Percentiles rank a stretch among this genome's conserved stretches.
Conservation (phyloP, 176 grass and related monocot species). For the Saccharum officinarum region DNA sequence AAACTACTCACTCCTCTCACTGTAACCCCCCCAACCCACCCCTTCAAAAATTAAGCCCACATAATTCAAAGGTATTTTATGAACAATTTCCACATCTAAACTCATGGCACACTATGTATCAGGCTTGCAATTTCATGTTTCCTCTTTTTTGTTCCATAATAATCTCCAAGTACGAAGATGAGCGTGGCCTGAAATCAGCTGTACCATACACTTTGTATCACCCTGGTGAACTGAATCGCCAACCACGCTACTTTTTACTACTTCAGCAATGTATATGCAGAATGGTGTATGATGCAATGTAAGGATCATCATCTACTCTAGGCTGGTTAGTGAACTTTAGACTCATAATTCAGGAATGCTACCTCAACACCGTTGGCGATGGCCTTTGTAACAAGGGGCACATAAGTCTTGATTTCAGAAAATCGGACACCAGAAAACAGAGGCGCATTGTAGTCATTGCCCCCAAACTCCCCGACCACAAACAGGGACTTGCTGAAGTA, state of each 20-base stretch:
- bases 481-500: constrained; percentile 87
- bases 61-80: no score
- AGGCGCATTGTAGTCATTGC: constrained; percentile 95
- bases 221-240: background rate
- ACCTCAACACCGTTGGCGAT: constrained; percentile 79
- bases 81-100: no score
- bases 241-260: background rate
- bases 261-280: constrained; percentile 8
- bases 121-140: background rate
- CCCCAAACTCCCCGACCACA: constrained; percentile 91
- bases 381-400: constrained; percentile 60
- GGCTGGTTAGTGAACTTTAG: background rate
- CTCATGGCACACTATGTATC: no score
- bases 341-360: background rate
- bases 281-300: constrained; percentile 11
- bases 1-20: background rate
- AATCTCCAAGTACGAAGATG: background rate
- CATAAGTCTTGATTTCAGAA: constrained; percentile 68
- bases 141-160: background rate
- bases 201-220: background rate
- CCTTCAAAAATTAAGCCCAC: no score
- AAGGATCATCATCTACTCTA: background rate
- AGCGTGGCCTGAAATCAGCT: background rate
- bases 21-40: no score
- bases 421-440: constrained; percentile 72